Conservation (phyloP, 176 grass and related monocot genomes). For the Carex scoparia region DNA sequence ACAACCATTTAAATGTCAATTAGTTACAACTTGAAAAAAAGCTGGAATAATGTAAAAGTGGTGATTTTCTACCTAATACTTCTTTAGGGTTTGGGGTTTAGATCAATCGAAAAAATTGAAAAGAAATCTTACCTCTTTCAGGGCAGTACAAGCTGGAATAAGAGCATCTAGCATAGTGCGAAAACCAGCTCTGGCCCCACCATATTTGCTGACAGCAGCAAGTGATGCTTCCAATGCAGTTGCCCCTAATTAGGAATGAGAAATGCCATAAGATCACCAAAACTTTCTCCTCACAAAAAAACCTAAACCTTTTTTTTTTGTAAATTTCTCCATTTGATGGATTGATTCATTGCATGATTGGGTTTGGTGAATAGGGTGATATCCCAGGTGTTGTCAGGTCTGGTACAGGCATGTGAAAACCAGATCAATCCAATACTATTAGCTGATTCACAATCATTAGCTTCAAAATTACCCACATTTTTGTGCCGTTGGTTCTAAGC, state of each 20-base stretch:
- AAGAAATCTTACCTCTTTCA: constrained; percentile 53
- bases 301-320: background rate
- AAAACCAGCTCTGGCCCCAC: constrained; percentile 77
- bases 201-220: constrained; percentile 93
- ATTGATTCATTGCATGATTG: background rate
- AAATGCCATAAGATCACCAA: constrained; percentile 2
- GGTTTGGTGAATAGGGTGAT: background rate
- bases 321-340: background rate
- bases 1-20: background rate
- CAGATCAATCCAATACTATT: background rate
- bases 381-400: background rate
- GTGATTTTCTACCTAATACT: too few species aligned
- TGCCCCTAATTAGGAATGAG: constrained; percentile 50
- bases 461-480: constrained; percentile 56
- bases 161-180: constrained; percentile 98
- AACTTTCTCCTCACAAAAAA: constrained; percentile 20
- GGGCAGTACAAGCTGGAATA: constrained; percentile 70
- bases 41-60: too few species aligned
- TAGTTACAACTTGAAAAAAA: background rate
- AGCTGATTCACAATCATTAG: background rate
- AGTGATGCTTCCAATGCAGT: constrained; percentile 75
- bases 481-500: constrained; percentile 48
- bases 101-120: background rate
- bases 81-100: too few species aligned
- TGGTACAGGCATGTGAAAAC: background rate